Conservation (phyloP, 2,329 filamentous ascomycete genomes). For the Cladosporium sp. region DNA sequence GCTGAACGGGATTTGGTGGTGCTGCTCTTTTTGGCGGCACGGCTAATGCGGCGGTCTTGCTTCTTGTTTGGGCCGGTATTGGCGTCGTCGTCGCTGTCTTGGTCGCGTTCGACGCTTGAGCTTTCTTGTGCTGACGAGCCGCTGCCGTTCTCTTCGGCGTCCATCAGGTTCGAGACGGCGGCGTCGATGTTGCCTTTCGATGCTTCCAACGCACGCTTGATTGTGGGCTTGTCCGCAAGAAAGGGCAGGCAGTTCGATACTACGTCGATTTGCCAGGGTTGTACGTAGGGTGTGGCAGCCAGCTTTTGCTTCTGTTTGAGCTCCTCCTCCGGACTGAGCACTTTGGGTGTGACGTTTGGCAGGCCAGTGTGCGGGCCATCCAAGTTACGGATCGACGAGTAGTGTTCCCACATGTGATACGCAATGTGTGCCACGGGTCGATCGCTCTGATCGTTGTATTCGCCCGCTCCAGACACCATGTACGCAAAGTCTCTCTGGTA, state of each 20-base stretch:
- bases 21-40: slow-evolving; percentile 34
- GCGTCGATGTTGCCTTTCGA: slow-evolving; percentile 49
- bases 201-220: slow-evolving; percentile 48
- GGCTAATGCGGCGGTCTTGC: slow-evolving; percentile 40
- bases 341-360: slow-evolving; percentile 41
- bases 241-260: slow-evolving; percentile 48
- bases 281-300: slow-evolving; percentile 35
- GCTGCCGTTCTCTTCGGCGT: slow-evolving; percentile 39
- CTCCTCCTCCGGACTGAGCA: slow-evolving; percentile 36
- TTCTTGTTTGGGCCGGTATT: slow-evolving; percentile 47
- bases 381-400: slow-evolving; percentile 58
- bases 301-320: slow-evolving; percentile 32
- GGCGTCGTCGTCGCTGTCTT: slow-evolving; percentile 45
- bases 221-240: slow-evolving; percentile 43
- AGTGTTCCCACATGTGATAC: slow-evolving; percentile 56
- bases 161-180: slow-evolving; percentile 48
- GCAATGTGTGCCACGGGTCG: slow-evolving; percentile 42
- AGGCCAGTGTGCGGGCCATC: slow-evolving; percentile 53
- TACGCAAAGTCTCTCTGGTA: slow-evolving; percentile 51
- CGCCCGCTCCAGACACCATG: slow-evolving; percentile 40
- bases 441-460: slow-evolving; percentile 20
- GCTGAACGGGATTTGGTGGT: slow-evolving; percentile 17
- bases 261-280: slow-evolving; percentile 50
- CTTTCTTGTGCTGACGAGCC: slow-evolving; percentile 39
- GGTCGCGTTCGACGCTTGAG: slow-evolving; percentile 47